Conservation (phyloP, 352 stramenopile genomes). For the Globisporangium ultimum region DNA sequence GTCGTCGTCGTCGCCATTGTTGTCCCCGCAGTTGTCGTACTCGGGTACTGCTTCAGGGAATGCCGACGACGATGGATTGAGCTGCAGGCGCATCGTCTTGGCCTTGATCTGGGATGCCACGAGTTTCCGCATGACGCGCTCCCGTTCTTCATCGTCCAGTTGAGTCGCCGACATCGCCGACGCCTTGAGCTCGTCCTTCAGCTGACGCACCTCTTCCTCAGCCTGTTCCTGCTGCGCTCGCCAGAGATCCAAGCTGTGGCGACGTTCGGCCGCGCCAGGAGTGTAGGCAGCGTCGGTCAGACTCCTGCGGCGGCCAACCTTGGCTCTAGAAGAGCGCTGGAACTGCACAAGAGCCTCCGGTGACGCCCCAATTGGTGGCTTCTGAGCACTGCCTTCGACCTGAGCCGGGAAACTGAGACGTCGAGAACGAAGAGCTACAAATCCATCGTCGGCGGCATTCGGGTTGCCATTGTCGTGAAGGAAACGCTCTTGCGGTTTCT, state of each 20-base stretch:
- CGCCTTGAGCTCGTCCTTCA: constrained; percentile 55
- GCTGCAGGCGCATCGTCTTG: constrained; percentile 51
- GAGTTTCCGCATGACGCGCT: constrained; percentile 66
- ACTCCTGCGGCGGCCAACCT: constrained; percentile 15
- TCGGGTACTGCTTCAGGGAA: constrained; percentile 25
- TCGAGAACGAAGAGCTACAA: constrained; percentile 4
- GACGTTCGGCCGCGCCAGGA: constrained; percentile 15
- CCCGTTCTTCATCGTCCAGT: constrained; percentile 35
- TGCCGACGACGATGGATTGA: constrained; percentile 26
- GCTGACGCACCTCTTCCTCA: constrained; percentile 34
- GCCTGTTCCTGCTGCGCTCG: constrained; percentile 35
- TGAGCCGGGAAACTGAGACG: constrained; percentile 16
- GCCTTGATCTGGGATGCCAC: constrained; percentile 60
- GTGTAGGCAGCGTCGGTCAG: constrained; percentile 13
- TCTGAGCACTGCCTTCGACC: constrained; percentile 28
- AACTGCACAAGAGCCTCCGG: constrained; percentile 24
- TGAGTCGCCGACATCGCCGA: constrained; percentile 31
- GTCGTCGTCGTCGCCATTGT: constrained; percentile 24
- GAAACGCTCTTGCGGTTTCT: neutral
- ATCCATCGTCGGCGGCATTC: constrained; percentile 28
- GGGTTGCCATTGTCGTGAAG: constrained; percentile 30
- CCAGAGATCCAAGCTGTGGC: constrained; percentile 55
- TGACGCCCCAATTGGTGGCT: constrained; percentile 30
- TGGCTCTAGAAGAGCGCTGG: constrained; percentile 1
- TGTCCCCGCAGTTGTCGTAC: constrained; percentile 24